These are phyloP conservation scores for Tardiomyces blankii DNA, from an alignment of 1,139 yeast genomes.

Conservation along the genomic window DNA sequence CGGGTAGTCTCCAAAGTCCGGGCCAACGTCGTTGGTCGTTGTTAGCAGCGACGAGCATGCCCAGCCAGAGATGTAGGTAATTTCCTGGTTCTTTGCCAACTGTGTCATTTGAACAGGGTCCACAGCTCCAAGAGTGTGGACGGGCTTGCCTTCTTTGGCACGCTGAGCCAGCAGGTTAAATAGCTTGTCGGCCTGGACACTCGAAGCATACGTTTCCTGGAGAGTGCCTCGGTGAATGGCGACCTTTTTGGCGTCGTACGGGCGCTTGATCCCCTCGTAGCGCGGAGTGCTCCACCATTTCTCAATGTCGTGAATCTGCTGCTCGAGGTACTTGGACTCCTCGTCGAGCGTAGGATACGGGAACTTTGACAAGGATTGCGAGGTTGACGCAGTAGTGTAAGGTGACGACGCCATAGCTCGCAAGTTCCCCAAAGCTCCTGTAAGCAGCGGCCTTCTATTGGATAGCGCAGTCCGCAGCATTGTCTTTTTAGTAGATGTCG, in stretches of 20 bases:
- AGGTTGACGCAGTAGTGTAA: no score
- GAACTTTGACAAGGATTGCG: conserved; percentile 20
- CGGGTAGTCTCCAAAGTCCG: conserved; percentile 55
- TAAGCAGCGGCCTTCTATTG: no score
- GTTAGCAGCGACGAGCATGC: conserved; percentile 44
- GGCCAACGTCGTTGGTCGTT: conserved; percentile 48
- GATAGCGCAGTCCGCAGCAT: no score
- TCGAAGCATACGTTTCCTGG: conserved; percentile 38
- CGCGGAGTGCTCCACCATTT: conserved; percentile 44
- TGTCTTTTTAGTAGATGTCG: no score
- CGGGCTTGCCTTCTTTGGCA: conserved; percentile 34
- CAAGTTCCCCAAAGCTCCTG: no score
- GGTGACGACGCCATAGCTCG: no score
- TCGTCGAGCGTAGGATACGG: conserved; percentile 28
- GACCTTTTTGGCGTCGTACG: conserved; percentile 43
- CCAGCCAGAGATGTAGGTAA: conserved; percentile 55
- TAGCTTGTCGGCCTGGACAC: conserved; percentile 43
- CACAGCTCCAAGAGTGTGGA: conserved; percentile 49
- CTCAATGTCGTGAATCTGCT: conserved; percentile 28
- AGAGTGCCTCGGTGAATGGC: conserved; percentile 44
- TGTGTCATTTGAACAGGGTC: conserved; percentile 57
- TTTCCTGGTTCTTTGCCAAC: conserved; percentile 41
- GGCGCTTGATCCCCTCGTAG: conserved; percentile 38
- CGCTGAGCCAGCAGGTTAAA: conserved; percentile 35
- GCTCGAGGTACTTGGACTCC: conserved; percentile 22